phyloP scores from a whole-genome alignment of 768 basidiomycete species.

The Boletus insuetus region DNA sequence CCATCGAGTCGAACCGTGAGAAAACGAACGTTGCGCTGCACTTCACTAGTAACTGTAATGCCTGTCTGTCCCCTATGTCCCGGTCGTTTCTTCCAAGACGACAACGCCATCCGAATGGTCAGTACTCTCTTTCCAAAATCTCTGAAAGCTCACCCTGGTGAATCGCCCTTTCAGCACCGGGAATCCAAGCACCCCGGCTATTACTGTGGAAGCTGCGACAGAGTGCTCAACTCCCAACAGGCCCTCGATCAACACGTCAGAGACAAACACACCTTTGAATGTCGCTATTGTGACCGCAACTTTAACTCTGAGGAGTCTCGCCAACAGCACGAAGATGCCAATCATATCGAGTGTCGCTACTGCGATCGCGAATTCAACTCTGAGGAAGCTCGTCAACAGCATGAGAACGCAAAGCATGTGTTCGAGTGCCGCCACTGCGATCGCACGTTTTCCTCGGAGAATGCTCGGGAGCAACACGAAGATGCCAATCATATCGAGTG shows the following conservation, averaged over 20 bases:
- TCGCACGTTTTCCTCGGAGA: not conserved
- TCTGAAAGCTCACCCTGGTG: not conserved
- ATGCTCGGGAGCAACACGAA: not conserved
- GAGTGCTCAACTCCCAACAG: not conserved
- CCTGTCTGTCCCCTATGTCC: slow-evolving; percentile 17
- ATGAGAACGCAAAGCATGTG: slow-evolving; percentile 8
- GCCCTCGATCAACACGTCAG: slow-evolving; percentile 16
- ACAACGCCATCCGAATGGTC: slow-evolving; percentile 11
- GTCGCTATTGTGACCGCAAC: slow-evolving; percentile 10
- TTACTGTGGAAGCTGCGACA: slow-evolving; percentile 9
- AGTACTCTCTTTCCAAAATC: not conserved
- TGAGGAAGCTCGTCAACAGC: slow-evolving; percentile 1
- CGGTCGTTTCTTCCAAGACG: slow-evolving; percentile 15
- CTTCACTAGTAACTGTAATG: slow-evolving; percentile 10
- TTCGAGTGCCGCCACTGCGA: not conserved
- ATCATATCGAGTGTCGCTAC: not conserved
- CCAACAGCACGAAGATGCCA: not conserved
- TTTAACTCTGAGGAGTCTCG: not conserved
- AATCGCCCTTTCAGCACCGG: slow-evolving; percentile 9
- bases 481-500: slow-evolving; percentile 2
- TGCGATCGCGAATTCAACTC: slow-evolving; percentile 4
- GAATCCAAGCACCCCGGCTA: slow-evolving; percentile 6
- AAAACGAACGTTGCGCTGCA: slow-evolving; percentile 1
- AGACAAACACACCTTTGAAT: slow-evolving; percentile 16
- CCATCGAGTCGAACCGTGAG: slow-evolving; percentile 11